Conservation (phyloP, 495 filamentous ascomycete species). For the Trichoderma orchidacearum region DNA sequence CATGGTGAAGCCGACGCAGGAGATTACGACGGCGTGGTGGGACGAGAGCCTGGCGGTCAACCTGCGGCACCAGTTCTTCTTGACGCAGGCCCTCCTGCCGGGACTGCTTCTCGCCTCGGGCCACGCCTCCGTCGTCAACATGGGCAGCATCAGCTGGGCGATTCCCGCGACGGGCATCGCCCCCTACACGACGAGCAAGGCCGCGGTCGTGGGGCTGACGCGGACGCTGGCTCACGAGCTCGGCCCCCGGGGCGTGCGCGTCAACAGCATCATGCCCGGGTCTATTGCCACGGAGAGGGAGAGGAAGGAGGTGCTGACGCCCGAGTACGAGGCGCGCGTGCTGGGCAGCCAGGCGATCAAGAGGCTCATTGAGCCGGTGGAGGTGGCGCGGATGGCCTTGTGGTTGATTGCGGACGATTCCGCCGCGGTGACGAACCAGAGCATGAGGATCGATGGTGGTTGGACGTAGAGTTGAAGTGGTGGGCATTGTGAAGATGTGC, state of each 20-base stretch:
- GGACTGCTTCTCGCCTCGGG: slow-evolving; percentile 14
- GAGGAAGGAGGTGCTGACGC: slow-evolving; percentile 26
- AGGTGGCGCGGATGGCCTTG: slow-evolving; percentile 17
- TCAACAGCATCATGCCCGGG: slow-evolving; percentile 43
- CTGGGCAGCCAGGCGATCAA: slow-evolving; percentile 25
- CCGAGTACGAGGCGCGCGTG: slow-evolving; percentile 25
- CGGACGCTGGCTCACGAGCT: slow-evolving; percentile 41
- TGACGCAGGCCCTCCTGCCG: slow-evolving; percentile 30
- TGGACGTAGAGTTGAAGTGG: slow-evolving; percentile 7
- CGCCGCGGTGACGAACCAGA: slow-evolving; percentile 17
- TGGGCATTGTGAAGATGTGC: too few relatives aligned
- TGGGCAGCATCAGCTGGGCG: slow-evolving; percentile 37
- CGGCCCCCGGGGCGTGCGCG: slow-evolving; percentile 32
- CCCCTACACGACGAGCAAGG: slow-evolving; percentile 41
- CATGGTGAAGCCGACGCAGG: slow-evolving; percentile 10
- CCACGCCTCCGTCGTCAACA: slow-evolving; percentile 41
- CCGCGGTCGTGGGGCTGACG: slow-evolving; percentile 45
- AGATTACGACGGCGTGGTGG: slow-evolving; percentile 15
- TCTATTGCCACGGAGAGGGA: slow-evolving; percentile 24
- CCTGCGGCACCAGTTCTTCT: slow-evolving; percentile 24
- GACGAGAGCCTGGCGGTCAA: slow-evolving; percentile 15
- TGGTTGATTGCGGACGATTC: slow-evolving; percentile 19
- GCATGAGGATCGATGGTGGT: slow-evolving; percentile 17
- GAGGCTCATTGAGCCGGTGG: slow-evolving; percentile 24
- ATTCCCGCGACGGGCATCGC: slow-evolving; percentile 26